Base-by-base conservation (phyloP, 495 filamentous ascomycete genomes). In the Penicillium desertorum region DNA sequence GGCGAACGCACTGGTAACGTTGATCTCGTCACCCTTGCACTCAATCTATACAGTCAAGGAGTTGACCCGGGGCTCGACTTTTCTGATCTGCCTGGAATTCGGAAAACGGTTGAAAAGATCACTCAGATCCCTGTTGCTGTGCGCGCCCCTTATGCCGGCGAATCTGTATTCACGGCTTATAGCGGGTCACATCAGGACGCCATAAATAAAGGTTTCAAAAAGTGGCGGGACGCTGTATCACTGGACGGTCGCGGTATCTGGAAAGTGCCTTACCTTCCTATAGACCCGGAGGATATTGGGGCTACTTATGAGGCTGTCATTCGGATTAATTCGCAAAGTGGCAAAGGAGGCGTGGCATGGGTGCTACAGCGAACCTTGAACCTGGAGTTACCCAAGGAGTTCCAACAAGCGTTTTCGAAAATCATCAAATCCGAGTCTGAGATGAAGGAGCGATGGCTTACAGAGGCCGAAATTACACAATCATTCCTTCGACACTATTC, bases 1-100 rank as follows among this genome's bases (percentile, higher is more conserved):
- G 91, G 91, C 48, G 91, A 96, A 76, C 78, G 91, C 41, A 94
- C 91, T 3, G 91, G 91, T 42, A 96, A 96, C 67, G 91, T 96
- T n/a, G 91, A 95, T 67, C 79, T 96, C n/a, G 90, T 96, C 41
- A 96, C 90, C 5, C 78, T 96, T 29, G 91, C 86, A 17, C 74
- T 96, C 46, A 96, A 96, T 67, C 87, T 95, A 34, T 95, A 94
- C 66, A 94, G 88, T 0, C 91, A 95, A 70, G 91, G 91, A 32
- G 84, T 94, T 53, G 78, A 89, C 59, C 91, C 90, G 3, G 62
- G 84, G 1, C 82, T 95, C 60, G 87, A 95, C 73, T 93, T 96
- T 67, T 90, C 87, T 1, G 84, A 95, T 68, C 81, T 96, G 41
- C 84, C 83, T 57, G 77, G 73, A 27, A 83, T 95, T 60, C 90